Evolutionary conservation across 441 rosid species (phyloP).

Genomic region (Populus hybrid): DNA sequence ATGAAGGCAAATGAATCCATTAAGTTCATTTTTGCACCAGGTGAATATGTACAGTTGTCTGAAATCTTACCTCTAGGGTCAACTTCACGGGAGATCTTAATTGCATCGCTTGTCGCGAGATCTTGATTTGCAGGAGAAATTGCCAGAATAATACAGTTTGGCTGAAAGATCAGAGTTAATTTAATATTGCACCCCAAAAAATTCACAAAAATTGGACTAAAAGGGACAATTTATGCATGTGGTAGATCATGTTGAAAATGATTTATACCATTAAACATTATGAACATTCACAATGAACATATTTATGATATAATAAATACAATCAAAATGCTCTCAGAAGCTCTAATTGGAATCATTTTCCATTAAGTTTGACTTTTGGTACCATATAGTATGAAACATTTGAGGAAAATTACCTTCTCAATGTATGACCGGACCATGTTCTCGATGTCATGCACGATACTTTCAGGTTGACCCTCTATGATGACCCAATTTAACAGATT

Average conservation of each 20-base stretch:
- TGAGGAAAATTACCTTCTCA: slow-evolving; percentile 64
- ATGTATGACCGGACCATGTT: slow-evolving; percentile 79
- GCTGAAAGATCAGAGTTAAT: slow-evolving; percentile 42
- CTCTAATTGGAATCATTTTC: not conserved
- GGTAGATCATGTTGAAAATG: not conserved
- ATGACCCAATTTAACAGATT: slow-evolving; percentile 19
- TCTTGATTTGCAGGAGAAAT: slow-evolving; percentile 58
- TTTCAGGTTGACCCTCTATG: slow-evolving; percentile 87
- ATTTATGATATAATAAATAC: slow-evolving; percentile 1
- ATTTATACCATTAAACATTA: not conserved
- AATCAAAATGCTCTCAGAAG: not conserved
- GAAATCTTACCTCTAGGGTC: slow-evolving; percentile 70
- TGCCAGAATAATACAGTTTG: slow-evolving; percentile 61
- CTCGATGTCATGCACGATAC: slow-evolving; percentile 84
- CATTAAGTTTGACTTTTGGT: not conserved
- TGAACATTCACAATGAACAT: not conserved
- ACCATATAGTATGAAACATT: slow-evolving; percentile 1
- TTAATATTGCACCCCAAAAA: not conserved
- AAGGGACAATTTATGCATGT: not conserved
- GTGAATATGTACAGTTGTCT: not conserved
- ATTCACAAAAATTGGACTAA: not conserved
- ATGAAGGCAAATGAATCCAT: not conserved
- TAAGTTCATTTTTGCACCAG: not conserved
- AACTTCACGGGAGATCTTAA: slow-evolving; percentile 88
- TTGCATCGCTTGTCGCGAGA: slow-evolving; percentile 96